Evolutionary conservation across 2,329 filamentous ascomycete genomes (phyloP), one percentile per base, ranked within the genome.

Genomic region (Fusarium mangiferae): DNA sequence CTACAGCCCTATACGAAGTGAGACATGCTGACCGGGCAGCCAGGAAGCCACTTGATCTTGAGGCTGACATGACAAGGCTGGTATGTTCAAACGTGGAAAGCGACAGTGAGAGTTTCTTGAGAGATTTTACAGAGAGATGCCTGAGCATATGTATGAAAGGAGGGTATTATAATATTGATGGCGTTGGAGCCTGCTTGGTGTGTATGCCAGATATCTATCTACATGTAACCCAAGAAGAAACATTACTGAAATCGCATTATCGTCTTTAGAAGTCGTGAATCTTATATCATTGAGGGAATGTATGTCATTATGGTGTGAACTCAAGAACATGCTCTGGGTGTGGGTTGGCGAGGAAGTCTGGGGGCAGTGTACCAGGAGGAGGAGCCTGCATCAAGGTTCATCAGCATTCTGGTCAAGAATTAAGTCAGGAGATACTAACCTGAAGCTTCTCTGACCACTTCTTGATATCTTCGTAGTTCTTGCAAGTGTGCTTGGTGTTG

Each of bases 401-500:
- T 75, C 20, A 75, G 67, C 11, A 57, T 35, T 22, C 22, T 15
- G 8, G 3, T 20, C 22, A 7, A 13, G 24, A 3, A 0, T 24
- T 14, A 1, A 6, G 6, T 4, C 20, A 6, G 5, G 4, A 7
- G 5, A 7, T 15, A 24, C 74, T 63, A 39, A 84, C 85, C 69
- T 91, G 89, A 33, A 87, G 83, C 36, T 78, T 79, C 66, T 89
- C 84, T 4, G 89, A 89, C 88, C 88, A 92, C 22, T 80, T 70
- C 35, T 85, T 80, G 9, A 90, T 80, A 3, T 82, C 84, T 5
- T 90, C 87, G 59, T 87, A 90, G 76, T 90, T 88, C 39, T 88
- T 86, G 78, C 90, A 91, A 54, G 82, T 83, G 77, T 91, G 90
- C 63, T 83, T 82, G 1, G 89, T 91, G 74, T 90, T 89, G 80